Percentiles rank a stretch among this genome's conserved stretches.
Conservation (phyloP, 139 green algal genomes). For the Coccomyxa sp. region DNA sequence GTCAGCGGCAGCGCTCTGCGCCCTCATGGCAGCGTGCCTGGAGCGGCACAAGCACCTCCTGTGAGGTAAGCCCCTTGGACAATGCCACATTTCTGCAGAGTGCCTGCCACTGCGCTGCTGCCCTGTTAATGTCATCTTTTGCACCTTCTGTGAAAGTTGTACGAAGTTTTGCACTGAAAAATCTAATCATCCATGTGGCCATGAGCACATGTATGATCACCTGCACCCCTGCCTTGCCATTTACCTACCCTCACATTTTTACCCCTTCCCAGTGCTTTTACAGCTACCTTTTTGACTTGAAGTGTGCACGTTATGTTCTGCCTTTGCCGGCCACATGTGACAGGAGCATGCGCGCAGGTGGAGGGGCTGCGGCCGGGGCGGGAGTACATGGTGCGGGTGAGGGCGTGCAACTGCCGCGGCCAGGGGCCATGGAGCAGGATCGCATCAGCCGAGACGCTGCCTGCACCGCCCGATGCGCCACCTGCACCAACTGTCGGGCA, state of each 20-base stretch:
- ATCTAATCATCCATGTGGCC: too few relatives aligned
- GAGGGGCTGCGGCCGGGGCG: conserved; percentile 40
- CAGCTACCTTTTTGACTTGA: too few relatives aligned
- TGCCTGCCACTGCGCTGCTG: neutral
- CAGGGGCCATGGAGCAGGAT: conserved; percentile 27
- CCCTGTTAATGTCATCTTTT: neutral
- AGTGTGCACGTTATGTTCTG: too few relatives aligned
- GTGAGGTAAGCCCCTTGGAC: neutral
- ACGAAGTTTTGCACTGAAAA: too few relatives aligned
- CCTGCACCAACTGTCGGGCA: conserved; percentile 8
- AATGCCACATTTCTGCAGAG: neutral
- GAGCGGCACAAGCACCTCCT: neutral
- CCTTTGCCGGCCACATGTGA: conserved; percentile 5
- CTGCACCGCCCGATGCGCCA: conserved; percentile 43
- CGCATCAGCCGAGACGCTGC: conserved; percentile 17
- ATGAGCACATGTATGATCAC: too few relatives aligned
- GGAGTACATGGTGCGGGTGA: conserved; percentile 43
- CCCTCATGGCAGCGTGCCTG: neutral
- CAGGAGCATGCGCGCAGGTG: conserved; percentile 38
- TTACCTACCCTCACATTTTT: too few relatives aligned
- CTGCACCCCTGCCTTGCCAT: too few relatives aligned
- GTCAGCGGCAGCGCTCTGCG: neutral
- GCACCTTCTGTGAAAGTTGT: neutral
- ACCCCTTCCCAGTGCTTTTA: too few relatives aligned
- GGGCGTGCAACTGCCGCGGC: conserved; percentile 49